phyloP scores from a whole-genome alignment of 2,329 filamentous ascomycete species.

The Cryoendolithus antarcticus region DNA sequence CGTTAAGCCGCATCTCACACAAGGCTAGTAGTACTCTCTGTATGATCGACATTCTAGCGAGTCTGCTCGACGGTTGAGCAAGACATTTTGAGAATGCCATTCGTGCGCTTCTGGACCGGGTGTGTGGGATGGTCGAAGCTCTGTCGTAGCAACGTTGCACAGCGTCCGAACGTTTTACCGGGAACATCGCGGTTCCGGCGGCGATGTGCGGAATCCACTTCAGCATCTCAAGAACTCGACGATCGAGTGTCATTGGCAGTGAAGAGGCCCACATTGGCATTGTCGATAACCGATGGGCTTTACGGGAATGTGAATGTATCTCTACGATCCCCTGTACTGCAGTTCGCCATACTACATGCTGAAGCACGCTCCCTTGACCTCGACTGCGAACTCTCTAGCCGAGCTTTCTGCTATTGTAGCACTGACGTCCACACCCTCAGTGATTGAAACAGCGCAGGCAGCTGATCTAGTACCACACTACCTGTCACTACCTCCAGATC shows the following conservation, averaged over 20 bases:
- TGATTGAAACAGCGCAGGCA: conserved; percentile 1
- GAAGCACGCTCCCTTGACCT: too few species aligned
- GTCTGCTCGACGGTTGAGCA: not conserved
- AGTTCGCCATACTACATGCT: too few species aligned
- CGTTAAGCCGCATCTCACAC: not conserved
- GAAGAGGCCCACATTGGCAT: conserved; percentile 2
- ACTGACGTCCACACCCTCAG: conserved; percentile 6
- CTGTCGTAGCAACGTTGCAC: not conserved
- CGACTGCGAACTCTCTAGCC: too few species aligned
- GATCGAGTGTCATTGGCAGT: conserved; percentile 1
- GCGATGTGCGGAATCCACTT: conserved; percentile 1
- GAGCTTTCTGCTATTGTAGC: conserved; percentile 1
- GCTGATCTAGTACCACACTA: conserved; percentile 5
- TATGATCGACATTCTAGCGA: not conserved
- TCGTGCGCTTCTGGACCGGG: conserved; percentile 3
- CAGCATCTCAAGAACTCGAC: conserved; percentile 3
- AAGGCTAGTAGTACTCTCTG: not conserved
- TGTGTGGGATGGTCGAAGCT: conserved; percentile 3
- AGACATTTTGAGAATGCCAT: not conserved
- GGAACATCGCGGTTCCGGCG: conserved; percentile 5
- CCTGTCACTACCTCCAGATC: too few species aligned
- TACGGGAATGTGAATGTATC: conserved; percentile 1
- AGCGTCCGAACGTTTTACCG: conserved; percentile 1
- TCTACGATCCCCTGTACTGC: not conserved
- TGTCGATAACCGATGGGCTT: not conserved